phyloP scores from a whole-genome alignment of 2,329 filamentous ascomycete species.

The Aspergillus nomiae region DNA sequence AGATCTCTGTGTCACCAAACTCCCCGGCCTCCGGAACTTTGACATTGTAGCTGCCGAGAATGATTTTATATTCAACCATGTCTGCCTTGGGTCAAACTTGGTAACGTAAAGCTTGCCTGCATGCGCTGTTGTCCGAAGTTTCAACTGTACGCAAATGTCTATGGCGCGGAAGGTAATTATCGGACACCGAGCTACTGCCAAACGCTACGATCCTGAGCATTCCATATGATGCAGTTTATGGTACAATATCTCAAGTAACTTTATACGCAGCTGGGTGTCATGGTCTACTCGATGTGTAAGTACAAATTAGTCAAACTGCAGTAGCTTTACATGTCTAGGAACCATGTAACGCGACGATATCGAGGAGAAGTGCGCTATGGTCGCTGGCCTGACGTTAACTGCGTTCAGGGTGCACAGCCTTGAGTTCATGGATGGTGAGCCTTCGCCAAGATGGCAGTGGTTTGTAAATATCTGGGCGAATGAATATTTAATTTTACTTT shows the following conservation, averaged over 20 bases:
- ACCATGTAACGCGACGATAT: neutral
- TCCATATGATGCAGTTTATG: neutral
- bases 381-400: too few relatives aligned
- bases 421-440: too few relatives aligned
- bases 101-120: neutral
- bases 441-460: too few relatives aligned
- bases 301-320: neutral
- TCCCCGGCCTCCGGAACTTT: neutral
- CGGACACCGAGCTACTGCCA: neutral
- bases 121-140: neutral
- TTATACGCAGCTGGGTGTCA: neutral
- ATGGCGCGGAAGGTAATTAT: neutral
- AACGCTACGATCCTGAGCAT: neutral
- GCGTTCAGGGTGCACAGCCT: neutral
- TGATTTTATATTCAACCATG: neutral
- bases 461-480: too few relatives aligned
- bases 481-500: fast-evolving
- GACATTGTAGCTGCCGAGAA: neutral
- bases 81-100: neutral
- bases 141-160: neutral
- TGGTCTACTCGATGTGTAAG: fast-evolving
- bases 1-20: neutral
- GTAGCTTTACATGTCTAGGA: neutral
- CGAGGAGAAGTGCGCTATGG: neutral
- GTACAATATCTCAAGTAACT: neutral